These are phyloP conservation scores for Haplosporangium gracile DNA, from an alignment of 192 early-diverging fungal genomes.

Conservation along the genomic window DNA sequence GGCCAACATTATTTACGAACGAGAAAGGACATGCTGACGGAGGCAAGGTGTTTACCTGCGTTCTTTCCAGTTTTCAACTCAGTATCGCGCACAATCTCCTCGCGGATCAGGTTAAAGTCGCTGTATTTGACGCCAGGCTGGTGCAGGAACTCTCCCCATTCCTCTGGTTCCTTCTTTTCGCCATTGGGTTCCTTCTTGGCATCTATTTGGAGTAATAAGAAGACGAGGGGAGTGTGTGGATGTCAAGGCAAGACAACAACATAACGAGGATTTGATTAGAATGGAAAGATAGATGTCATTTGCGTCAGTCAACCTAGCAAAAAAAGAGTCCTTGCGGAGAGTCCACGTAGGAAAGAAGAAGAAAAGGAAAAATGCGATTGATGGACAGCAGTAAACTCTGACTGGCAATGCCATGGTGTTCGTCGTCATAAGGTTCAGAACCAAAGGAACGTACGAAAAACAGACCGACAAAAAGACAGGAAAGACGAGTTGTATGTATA, in stretches of 20 bases:
- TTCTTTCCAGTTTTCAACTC: slow-evolving; percentile 89
- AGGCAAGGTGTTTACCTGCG: slow-evolving; percentile 55
- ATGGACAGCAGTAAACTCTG: background rate
- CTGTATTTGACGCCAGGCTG: slow-evolving; percentile 96
- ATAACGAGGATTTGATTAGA: background rate
- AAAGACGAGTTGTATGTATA: background rate
- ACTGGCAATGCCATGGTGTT: background rate
- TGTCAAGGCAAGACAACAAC: background rate
- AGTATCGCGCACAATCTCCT: slow-evolving; percentile 95
- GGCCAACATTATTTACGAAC: background rate
- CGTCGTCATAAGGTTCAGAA: background rate
- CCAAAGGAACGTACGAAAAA: background rate
- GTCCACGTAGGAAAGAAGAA: background rate
- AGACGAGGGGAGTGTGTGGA: background rate
- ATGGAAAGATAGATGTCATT: background rate
- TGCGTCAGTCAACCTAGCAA: background rate
- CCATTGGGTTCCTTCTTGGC: slow-evolving; percentile 23
- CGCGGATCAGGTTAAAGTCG: slow-evolving; percentile 97
- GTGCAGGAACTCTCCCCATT: slow-evolving; percentile 99
- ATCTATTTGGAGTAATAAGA: background rate
- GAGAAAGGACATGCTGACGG: background rate
- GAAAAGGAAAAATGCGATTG: background rate
- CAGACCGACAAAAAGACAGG: background rate
- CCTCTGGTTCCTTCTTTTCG: slow-evolving; percentile 75
- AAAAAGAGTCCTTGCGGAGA: background rate